These are phyloP conservation scores for Durotheca rogersii DNA, from an alignment of 495 filamentous ascomycete genomes.

Conservation along the genomic window DNA sequence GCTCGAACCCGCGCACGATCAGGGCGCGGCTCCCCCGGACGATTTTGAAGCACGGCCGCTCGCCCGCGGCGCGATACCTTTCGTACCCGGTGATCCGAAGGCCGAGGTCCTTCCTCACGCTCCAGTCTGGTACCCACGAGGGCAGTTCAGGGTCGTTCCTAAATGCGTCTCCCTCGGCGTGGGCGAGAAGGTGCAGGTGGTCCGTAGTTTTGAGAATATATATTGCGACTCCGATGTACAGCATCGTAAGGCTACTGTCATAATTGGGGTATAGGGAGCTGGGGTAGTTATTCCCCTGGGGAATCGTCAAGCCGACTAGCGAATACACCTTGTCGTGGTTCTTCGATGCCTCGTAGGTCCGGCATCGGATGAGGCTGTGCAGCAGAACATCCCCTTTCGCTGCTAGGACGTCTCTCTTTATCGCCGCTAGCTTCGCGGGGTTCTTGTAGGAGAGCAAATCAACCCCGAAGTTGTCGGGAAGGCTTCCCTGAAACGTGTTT, in stretches of 20 bases:
- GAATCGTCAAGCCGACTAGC: conserved; percentile 10
- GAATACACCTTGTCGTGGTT: conserved; percentile 25
- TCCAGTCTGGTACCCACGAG: conserved; percentile 26
- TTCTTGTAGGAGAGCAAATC: conserved; percentile 22
- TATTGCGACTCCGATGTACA: conserved; percentile 16
- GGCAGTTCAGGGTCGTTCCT: not conserved
- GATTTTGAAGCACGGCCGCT: conserved; percentile 11
- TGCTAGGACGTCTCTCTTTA: conserved; percentile 3
- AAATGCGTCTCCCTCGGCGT: conserved; percentile 20
- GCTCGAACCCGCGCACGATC: conserved; percentile 11
- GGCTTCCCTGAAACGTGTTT: conserved; percentile 7
- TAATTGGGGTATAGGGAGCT: conserved; percentile 8
- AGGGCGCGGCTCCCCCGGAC: not conserved
- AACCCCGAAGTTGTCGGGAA: not conserved
- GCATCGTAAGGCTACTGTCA: conserved; percentile 1
- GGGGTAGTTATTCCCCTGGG: not conserved
- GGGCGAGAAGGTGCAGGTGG: conserved; percentile 20
- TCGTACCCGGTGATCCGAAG: conserved; percentile 24
- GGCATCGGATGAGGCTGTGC: conserved; percentile 22
- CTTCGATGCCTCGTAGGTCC: conserved; percentile 18
- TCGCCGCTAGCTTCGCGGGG: conserved; percentile 14
- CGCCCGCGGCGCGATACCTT: conserved; percentile 18
- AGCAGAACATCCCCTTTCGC: conserved; percentile 4
- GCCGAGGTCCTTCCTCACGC: conserved; percentile 21
- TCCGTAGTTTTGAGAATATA: conserved; percentile 10